Evolutionary conservation across 2,329 filamentous ascomycete genomes (phyloP).

Genomic region (Aspergillus brunneoviolaceus): DNA sequence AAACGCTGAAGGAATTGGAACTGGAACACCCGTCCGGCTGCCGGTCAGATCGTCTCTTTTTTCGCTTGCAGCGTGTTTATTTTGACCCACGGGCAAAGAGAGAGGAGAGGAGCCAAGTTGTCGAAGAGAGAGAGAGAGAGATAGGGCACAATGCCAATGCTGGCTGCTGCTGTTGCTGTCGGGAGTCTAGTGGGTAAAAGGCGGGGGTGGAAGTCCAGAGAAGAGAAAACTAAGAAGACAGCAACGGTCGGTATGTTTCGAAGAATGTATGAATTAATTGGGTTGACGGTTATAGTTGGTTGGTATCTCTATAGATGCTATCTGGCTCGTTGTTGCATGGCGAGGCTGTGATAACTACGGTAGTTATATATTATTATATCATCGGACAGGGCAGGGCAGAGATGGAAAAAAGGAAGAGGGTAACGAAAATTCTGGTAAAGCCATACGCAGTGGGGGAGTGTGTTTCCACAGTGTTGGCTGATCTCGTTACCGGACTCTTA

Average conservation of each 20-base stretch:
- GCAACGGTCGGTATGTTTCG: slow-evolving; percentile 11
- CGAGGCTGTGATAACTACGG: not conserved
- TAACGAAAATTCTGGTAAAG: not conserved
- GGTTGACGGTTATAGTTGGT: not conserved
- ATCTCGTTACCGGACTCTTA: slow-evolving; percentile 5
- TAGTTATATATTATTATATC: not conserved
- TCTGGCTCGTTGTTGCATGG: not conserved
- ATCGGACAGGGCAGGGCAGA: not conserved
- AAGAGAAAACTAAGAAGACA: not conserved
- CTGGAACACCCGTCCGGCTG: slow-evolving; percentile 6
- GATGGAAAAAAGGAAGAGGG: too few species aligned
- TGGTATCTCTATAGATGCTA: not conserved
- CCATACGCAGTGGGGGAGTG: not conserved
- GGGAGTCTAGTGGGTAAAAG: not conserved
- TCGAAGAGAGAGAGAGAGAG: not conserved
- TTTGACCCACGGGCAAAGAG: slow-evolving; percentile 31
- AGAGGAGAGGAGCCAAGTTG: not conserved
- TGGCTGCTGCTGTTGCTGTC: too few species aligned
- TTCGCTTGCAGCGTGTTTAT: slow-evolving; percentile 33
- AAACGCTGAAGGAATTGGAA: not conserved
- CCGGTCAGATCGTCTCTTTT: slow-evolving; percentile 10
- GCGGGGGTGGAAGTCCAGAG: not conserved
- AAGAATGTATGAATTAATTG: slow-evolving; percentile 7
- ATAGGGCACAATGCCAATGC: not conserved
- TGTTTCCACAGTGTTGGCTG: not conserved